Base-by-base conservation (phyloP, 306 rosid genomes). In the Psophocarpus tetragonolobus region DNA sequence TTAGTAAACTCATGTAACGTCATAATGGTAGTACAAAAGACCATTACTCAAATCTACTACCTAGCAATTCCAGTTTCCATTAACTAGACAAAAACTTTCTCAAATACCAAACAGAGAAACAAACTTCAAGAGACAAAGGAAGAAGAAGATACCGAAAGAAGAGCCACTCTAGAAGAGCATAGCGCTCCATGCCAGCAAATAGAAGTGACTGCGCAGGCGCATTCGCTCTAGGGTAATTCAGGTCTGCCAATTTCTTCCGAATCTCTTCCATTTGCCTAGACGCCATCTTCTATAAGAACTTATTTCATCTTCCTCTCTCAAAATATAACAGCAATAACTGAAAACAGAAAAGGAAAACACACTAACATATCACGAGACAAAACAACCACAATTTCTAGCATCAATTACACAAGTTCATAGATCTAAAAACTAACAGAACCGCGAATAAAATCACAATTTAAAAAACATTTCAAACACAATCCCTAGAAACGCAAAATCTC, bases 131-230 rank as follows among this genome's bases (percentile, higher is more conserved):
- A 10, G 44, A 29, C 5, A 15, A 8, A n/a, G 35, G 35, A 60
- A 20, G 21, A 39, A 15, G 32, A 4, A 45, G 21, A 56, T 81
- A 93, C 97, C 90, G 87, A 88, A 92, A 94, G 94, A 94, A 94
- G 72, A 94, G 98, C 98, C 98, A 92, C 81, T 94, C 98, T 26
- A 90, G 88, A 71, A 94, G 94, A 36, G 98, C 94, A 30, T 94
- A 94, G 82, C 97, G 97, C 77, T 94, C 97, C 98, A 94, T 92
- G 81, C 98, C 97, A 21, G 97, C 97, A 71, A 94, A 94, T 27
- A 94, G 88, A 48, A 92, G 95, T 23, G 98, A 94, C 87, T 92
- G 98, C 0, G 97, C 97, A 73, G 97, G 93, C 6, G 97, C 97
- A 87, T 87, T 89, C 73, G 98, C 97, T 87, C 97, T 85, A 0